phyloP scores from a whole-genome alignment of 2,329 filamentous ascomycete species.

The Aspergillus sojae region DNA sequence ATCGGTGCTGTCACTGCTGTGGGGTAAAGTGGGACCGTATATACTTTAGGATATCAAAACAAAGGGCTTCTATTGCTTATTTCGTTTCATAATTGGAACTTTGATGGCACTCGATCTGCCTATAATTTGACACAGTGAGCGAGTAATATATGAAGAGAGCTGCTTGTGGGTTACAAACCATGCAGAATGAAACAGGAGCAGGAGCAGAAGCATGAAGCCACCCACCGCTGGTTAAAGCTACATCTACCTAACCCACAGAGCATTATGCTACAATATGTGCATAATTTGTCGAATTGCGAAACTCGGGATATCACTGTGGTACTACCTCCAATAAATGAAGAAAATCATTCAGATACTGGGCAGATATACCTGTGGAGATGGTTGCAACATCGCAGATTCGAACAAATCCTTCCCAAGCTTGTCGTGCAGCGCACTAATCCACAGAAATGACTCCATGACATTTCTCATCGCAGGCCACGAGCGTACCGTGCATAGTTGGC shows the following conservation, averaged over 20 bases:
- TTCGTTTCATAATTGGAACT: background rate
- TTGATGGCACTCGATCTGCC: background rate
- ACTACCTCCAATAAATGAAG: background rate
- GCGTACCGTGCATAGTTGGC: background rate
- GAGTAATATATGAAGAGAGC: background rate
- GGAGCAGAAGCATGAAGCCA: too few species aligned
- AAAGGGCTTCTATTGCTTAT: background rate
- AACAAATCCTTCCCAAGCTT: background rate
- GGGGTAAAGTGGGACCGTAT: background rate
- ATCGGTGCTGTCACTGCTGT: background rate
- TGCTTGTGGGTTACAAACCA: background rate
- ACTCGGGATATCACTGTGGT: too few species aligned
- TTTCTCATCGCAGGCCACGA: background rate
- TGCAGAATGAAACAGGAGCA: too few species aligned
- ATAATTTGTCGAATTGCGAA: accelerated
- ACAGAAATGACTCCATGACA: constrained; percentile 2
- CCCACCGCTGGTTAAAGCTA: background rate
- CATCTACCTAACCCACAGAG: background rate
- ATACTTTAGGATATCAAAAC: background rate
- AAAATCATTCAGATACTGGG: background rate
- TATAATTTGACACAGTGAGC: background rate
- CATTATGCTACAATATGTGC: too few species aligned
- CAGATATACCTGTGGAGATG: background rate
- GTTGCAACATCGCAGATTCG: background rate
- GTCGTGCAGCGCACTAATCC: constrained; percentile 2